Percentiles rank a stretch among this genome's conserved stretches.
phyloP scores from a whole-genome alignment of 805 yeast species.

The Myxozyma monticola region DNA sequence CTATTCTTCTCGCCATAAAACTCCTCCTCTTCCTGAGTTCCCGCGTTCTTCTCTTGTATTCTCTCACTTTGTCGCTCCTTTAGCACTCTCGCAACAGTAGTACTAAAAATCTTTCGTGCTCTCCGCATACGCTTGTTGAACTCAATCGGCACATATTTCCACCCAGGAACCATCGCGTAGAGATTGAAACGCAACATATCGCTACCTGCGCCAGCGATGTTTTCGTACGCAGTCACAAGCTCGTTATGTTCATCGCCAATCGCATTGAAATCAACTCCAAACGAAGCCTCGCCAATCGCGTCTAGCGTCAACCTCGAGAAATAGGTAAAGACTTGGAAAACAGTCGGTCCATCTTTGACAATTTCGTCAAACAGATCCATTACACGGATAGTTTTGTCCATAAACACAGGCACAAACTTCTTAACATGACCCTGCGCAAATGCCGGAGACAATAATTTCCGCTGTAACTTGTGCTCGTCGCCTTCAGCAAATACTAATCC shows the following conservation, averaged over 20 bases:
- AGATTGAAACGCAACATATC: background rate
- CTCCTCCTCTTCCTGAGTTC: background rate
- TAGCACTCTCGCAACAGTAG: background rate
- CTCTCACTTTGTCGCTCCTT: background rate
- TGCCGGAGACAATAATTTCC: slow-evolving; percentile 20
- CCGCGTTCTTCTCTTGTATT: background rate
- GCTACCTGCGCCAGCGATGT: background rate
- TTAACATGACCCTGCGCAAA: slow-evolving; percentile 17
- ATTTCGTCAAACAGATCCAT: slow-evolving; percentile 4
- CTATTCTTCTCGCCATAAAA: background rate
- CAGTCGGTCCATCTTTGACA: slow-evolving; percentile 2
- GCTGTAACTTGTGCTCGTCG: slow-evolving; percentile 14
- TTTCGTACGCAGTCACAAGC: slow-evolving; percentile 15
- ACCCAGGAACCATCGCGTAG: slow-evolving; percentile 16
- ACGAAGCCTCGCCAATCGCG: slow-evolving; percentile 17
- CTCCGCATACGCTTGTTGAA: slow-evolving; percentile 4
- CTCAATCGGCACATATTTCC: slow-evolving; percentile 14
- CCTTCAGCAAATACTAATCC: slow-evolving; percentile 27
- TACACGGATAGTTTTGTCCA: slow-evolving; percentile 1
- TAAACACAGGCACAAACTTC: slow-evolving; percentile 19
- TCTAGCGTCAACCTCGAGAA: slow-evolving; percentile 25
- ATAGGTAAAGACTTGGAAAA: slow-evolving; percentile 3
- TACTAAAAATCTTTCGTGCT: slow-evolving; percentile 3
- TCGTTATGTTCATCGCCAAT: slow-evolving; percentile 12
- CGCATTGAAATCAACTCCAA: slow-evolving; percentile 18